These are phyloP conservation scores for Fusarium phyllophilum DNA, from an alignment of 2,329 filamentous ascomycete genomes.

Conservation along the genomic window DNA sequence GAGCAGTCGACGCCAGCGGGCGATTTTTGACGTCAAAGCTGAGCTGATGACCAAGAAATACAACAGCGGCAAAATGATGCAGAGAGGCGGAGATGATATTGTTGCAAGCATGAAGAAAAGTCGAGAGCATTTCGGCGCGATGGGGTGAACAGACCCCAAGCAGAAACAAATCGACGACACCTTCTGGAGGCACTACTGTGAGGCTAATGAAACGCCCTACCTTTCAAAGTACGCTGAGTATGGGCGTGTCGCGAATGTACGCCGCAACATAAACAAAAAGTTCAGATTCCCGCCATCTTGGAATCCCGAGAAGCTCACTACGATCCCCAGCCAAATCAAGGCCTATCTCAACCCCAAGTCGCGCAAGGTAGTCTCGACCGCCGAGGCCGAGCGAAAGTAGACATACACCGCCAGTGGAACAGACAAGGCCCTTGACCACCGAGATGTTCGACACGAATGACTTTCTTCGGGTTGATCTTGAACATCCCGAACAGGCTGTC, in stretches of 20 bases:
- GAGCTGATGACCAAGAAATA: not conserved
- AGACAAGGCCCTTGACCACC: not conserved
- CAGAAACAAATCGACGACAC: not conserved
- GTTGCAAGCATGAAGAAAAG: not conserved
- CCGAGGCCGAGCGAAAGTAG: too few relatives aligned
- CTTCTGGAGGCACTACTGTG: not conserved
- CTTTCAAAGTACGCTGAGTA: too few relatives aligned
- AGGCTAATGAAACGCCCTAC: too few relatives aligned
- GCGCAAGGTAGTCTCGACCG: too few relatives aligned
- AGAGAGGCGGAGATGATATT: not conserved
- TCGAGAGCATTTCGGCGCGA: not conserved
- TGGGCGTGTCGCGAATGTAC: too few relatives aligned
- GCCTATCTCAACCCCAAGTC: too few relatives aligned
- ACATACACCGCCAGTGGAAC: not conserved
- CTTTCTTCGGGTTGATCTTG: not conserved
- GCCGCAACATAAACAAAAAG: too few relatives aligned
- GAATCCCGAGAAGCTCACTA: too few relatives aligned
- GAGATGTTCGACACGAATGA: not conserved
- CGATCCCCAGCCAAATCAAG: too few relatives aligned
- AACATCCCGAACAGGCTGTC: not conserved
- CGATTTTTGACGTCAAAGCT: not conserved
- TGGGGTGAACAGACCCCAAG: not conserved
- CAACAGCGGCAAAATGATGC: not conserved
- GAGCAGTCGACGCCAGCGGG: not conserved
- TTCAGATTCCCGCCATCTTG: too few relatives aligned